Conservation (phyloP, 129 eudicot genomes). For the Mikania micrantha region DNA sequence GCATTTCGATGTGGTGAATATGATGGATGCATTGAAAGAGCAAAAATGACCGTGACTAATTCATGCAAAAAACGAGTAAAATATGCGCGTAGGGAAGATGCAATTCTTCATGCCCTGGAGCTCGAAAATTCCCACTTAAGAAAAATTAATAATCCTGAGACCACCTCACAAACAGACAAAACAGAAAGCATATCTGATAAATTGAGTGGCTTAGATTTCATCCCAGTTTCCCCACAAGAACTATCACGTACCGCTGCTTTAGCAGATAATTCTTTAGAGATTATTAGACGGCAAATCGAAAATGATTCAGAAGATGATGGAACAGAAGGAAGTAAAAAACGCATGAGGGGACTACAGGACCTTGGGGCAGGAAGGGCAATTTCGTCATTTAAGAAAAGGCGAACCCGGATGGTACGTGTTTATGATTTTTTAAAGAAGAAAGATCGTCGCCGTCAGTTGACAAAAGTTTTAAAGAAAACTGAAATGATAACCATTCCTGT, state of each 20-base stretch:
- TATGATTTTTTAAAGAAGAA: conserved; percentile 58
- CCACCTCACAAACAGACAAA: conserved; percentile 24
- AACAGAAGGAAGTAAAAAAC: conserved; percentile 57
- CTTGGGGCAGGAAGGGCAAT: conserved; percentile 37
- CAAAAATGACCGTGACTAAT: conserved; percentile 43
- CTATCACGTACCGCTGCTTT: conserved; percentile 26
- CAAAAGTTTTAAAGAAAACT: conserved; percentile 62
- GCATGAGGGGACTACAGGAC: conserved; percentile 77
- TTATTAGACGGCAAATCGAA: conserved; percentile 29
- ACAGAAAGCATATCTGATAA: conserved; percentile 32
- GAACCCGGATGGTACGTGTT: conserved; percentile 53
- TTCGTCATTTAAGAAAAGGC: conserved; percentile 47
- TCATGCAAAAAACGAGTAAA: conserved; percentile 48
- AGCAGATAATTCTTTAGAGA: conserved; percentile 26
- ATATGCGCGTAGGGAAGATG: conserved; percentile 67
- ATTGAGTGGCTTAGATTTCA: conserved; percentile 36
- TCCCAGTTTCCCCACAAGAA: conserved; percentile 49
- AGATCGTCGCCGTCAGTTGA: conserved; percentile 45
- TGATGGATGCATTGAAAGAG: conserved; percentile 67
- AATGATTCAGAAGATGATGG: conserved; percentile 82
- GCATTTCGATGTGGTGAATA: conserved; percentile 86
- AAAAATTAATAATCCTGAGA: conserved; percentile 21
- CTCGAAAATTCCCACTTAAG: conserved; percentile 50
- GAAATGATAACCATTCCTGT: conserved; percentile 60
- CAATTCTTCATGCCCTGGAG: conserved; percentile 80